Base-by-base conservation (phyloP, 495 filamentous ascomycete species). In the Neurospora cerealis region DNA sequence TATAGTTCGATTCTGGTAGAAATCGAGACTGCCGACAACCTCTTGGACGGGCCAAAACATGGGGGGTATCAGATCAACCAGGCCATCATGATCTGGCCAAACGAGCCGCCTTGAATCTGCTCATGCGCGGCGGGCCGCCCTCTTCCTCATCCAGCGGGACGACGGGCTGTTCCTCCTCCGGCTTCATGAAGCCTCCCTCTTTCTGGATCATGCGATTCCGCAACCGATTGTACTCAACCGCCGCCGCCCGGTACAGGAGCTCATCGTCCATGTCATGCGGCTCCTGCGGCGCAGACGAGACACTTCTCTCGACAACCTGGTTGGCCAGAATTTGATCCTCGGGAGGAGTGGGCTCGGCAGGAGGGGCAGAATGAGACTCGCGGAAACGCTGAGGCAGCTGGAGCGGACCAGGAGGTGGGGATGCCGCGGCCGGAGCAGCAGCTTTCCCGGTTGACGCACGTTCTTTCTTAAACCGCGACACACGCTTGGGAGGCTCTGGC, bases 81-180 rank as follows among this genome's bases (percentile, higher is more conserved):
- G 41, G 73, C 69, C 76, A 73, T 75, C 72, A 78, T 9, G 76
- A 75, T 75, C 81, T 86, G 69, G 84, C 86, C 79, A 97, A 80
- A 70, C 93, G 88, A 7, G 96, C 93, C 72, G 95, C 93, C 81
- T 90, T 96, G 82, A 98, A 99, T 74, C 92, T 88, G 86, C 95
- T 98, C 73, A 97, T 83, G 75, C 91, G 91, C 79, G 87, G 91
- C 37, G 84, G 81, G 60, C 88, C 87, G 39, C 89, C 88, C 13
- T 91, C 87, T 72, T 91, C 89, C 73, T 91, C 90, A 73, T 93
- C 91, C 10, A 93, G 81, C 3, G 90, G 89, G 32, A 78, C 69
- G 6, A 90, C 83, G 21, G 74, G 74, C 41, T 75, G 41, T 42
- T 75, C 74, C 71, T 93, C 89, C 60, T 91, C 87, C 72, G 89